phyloP scores from a whole-genome alignment of 2,329 filamentous ascomycete species.

The Clonostachys chloroleuca region DNA sequence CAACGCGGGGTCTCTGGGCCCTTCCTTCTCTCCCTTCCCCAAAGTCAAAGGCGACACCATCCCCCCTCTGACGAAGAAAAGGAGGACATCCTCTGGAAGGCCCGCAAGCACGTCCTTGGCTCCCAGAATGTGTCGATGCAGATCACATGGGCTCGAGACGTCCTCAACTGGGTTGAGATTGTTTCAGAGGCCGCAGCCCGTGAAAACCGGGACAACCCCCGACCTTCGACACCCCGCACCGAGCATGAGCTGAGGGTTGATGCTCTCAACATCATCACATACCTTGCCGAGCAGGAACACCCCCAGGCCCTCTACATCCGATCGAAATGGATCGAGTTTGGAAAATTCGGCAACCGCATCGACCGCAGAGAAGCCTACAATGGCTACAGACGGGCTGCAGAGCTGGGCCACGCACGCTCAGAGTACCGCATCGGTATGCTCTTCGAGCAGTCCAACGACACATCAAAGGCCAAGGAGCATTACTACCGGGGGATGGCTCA shows the following conservation, averaged over 20 bases:
- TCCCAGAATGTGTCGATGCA: constrained; percentile 96
- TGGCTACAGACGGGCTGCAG: constrained; percentile 80
- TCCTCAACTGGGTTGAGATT: constrained; percentile 83
- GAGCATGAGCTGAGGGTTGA: constrained; percentile 87
- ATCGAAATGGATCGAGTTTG: constrained; percentile 97
- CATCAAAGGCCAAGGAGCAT: constrained; percentile 84
- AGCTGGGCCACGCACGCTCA: constrained; percentile 80
- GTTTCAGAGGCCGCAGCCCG: constrained; percentile 72
- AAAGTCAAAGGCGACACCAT: constrained; percentile 83
- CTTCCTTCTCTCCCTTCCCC: constrained; percentile 89
- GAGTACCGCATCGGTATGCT: constrained; percentile 99
- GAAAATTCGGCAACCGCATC: constrained; percentile 83
- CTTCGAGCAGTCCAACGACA: constrained; percentile 91
- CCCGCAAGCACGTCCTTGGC: constrained; percentile 77
- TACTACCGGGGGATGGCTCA: constrained; percentile 78
- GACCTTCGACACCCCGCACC: constrained; percentile 76
- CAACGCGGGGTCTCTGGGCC: constrained; percentile 49
- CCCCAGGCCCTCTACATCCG: constrained; percentile 92
- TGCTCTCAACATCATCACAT: constrained; percentile 86
- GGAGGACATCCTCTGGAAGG: constrained; percentile 82
- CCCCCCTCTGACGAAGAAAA: constrained; percentile 93
- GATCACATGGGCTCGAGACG: constrained; percentile 92
- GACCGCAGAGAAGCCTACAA: constrained; percentile 94
- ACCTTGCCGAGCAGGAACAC: constrained; percentile 86
- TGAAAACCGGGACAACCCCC: constrained; percentile 44